Percentiles rank a stretch among this genome's conserved stretches.
Conservation (phyloP, 129 eudicot genomes). For the Flaveria trinervia region DNA sequence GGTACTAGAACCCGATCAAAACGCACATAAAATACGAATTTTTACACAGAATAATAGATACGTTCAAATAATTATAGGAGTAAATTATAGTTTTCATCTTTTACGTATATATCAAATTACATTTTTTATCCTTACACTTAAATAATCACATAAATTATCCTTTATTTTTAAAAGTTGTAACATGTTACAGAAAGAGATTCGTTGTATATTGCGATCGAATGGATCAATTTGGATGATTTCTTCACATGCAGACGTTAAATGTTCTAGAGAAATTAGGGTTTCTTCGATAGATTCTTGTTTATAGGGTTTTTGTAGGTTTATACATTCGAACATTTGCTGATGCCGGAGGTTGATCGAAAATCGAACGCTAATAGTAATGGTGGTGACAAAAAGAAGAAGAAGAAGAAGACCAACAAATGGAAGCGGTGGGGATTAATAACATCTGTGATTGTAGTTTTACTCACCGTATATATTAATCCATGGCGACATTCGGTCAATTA, state of each 20-base stretch:
- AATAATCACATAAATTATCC: too few relatives aligned
- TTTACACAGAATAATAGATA: too few relatives aligned
- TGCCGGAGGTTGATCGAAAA: slow-evolving; percentile 23
- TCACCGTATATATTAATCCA: slow-evolving; percentile 39
- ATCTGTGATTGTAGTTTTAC: slow-evolving; percentile 45
- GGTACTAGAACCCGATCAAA: too few relatives aligned
- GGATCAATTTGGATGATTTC: neutral
- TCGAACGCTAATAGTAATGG: slow-evolving; percentile 36
- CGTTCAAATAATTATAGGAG: too few relatives aligned
- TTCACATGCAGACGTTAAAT: neutral
- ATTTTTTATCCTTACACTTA: too few relatives aligned
- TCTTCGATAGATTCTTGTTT: neutral
- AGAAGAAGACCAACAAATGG: slow-evolving; percentile 18
- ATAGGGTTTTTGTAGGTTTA: slow-evolving; percentile 24
- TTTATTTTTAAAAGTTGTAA: too few relatives aligned
- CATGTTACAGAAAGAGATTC: too few relatives aligned
- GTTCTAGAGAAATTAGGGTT: neutral
- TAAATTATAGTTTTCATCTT: too few relatives aligned
- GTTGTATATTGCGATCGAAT: too few relatives aligned
- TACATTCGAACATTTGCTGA: slow-evolving; percentile 7
- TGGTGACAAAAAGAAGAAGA: neutral
- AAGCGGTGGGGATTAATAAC: slow-evolving; percentile 39
- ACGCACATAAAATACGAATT: too few relatives aligned
- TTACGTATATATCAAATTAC: too few relatives aligned
- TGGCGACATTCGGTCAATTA: slow-evolving; percentile 29